A percentile compares a stretch with the other conserved stretches of the same genome.
Conservation (phyloP, 495 filamentous ascomycete genomes). For the Sphaerosporella brunnea region DNA sequence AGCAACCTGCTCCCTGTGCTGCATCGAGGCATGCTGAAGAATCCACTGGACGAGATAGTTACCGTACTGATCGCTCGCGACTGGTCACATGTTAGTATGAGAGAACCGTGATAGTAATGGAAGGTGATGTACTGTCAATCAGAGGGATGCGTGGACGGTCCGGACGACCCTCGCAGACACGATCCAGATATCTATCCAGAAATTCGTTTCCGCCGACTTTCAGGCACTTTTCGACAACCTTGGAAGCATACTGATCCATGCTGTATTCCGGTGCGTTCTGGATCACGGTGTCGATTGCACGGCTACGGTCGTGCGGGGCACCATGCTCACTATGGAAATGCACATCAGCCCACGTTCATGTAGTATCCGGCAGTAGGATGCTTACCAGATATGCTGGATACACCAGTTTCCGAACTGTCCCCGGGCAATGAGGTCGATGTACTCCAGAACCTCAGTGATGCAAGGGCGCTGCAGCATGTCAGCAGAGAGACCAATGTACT, state of each 20-base stretch:
- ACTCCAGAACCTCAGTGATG: constrained; percentile 84
- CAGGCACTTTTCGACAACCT: constrained; percentile 96
- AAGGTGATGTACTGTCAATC: constrained; percentile 53
- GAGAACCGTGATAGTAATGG: neutral
- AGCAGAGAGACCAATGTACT: constrained; percentile 22
- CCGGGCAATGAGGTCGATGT: constrained; percentile 87
- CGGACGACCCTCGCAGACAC: constrained; percentile 75
- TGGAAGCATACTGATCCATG: constrained; percentile 98
- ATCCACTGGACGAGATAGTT: constrained; percentile 98
- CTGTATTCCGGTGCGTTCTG: constrained; percentile 87
- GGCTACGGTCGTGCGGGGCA: constrained; percentile 71
- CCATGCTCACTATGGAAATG: constrained; percentile 52
- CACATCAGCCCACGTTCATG: neutral
- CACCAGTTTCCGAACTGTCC: constrained; percentile 99
- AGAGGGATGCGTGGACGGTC: constrained; percentile 91
- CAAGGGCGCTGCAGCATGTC: constrained; percentile 57
- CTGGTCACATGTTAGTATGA: constrained; percentile 30
- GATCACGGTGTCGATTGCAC: constrained; percentile 87
- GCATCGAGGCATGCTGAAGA: constrained; percentile 63
- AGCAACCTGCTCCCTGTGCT: constrained; percentile 83
- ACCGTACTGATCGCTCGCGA: constrained; percentile 94
- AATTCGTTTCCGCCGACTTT: constrained; percentile 92
- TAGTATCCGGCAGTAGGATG: neutral
- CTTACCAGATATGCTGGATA: constrained; percentile 82
- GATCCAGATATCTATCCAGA: constrained; percentile 76